A percentile compares a stretch with the other conserved stretches of the same genome.
Evolutionary conservation across 2,329 filamentous ascomycete species (phyloP).

Genomic region (Erysiphe pulchra): DNA sequence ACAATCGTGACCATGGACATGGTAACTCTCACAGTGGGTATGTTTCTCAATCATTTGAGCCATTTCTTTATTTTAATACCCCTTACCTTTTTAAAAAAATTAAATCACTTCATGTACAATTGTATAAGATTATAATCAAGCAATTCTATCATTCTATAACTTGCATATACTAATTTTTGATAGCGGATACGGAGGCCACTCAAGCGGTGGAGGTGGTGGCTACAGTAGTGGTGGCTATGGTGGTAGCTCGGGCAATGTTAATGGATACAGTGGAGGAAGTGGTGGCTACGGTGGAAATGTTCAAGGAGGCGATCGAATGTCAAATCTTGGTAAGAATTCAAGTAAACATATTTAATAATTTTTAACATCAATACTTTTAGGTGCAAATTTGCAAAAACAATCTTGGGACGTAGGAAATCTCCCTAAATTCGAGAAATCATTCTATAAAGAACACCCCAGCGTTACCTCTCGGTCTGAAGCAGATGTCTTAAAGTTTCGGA

Average conservation of each 20-base stretch:
- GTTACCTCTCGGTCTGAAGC: constrained; percentile 48
- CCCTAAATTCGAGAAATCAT: constrained; percentile 97
- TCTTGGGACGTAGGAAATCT: constrained; percentile 42
- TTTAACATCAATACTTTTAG: constrained; percentile 14
- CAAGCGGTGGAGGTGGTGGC: constrained; percentile 15
- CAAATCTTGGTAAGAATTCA: constrained; percentile 27
- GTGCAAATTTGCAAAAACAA: constrained; percentile 65
- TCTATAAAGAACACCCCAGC: constrained; percentile 84
- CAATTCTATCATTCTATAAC: too few species aligned
- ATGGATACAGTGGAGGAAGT: constrained; percentile 11
- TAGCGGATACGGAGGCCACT: constrained; percentile 23
- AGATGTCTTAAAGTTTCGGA: constrained; percentile 75
- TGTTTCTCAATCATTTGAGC: constrained; percentile 10
- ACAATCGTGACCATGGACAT: constrained; percentile 17
- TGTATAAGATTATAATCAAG: too few species aligned
- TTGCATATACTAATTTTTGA: constrained; percentile 15
- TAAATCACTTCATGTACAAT: too few species aligned
- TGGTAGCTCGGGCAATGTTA: constrained; percentile 10
- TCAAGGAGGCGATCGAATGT: constrained; percentile 81
- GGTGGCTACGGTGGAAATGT: constrained; percentile 21
- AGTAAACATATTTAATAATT: not conserved
- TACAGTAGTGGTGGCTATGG: constrained; percentile 14
- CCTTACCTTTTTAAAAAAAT: too few species aligned
- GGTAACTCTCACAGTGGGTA: constrained; percentile 25
- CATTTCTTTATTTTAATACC: constrained; percentile 1